Evolutionary conservation across 345 rosid species (phyloP).

Genomic region (Noccaea caerulescens): DNA sequence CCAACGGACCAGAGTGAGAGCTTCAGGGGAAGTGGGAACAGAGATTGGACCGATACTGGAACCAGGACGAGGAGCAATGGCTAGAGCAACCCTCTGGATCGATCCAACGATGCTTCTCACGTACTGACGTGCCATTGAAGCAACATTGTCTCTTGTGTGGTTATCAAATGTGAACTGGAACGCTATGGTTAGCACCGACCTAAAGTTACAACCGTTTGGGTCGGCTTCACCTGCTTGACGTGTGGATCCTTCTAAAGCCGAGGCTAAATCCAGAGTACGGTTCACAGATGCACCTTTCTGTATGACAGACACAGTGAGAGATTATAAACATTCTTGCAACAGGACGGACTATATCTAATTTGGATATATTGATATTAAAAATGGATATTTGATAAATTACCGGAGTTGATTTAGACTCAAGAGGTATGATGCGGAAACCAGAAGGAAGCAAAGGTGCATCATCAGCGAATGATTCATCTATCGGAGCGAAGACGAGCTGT

Average conservation of each 20-base stretch:
- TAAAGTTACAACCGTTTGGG: slow-evolving; percentile 56
- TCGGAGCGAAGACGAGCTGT: slow-evolving; percentile 95
- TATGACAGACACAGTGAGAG: slow-evolving; percentile 11
- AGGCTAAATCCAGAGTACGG: slow-evolving; percentile 90
- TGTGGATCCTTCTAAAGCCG: slow-evolving; percentile 71
- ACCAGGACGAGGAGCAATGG: slow-evolving; percentile 73
- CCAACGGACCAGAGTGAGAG: slow-evolving; percentile 87
- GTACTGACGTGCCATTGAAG: slow-evolving; percentile 95
- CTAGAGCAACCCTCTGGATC: slow-evolving; percentile 97
- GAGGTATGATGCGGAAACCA: slow-evolving; percentile 89
- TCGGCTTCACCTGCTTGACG: slow-evolving; percentile 66
- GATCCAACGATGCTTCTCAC: slow-evolving; percentile 87
- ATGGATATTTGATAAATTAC: slow-evolving; percentile 24
- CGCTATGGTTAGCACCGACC: slow-evolving; percentile 93
- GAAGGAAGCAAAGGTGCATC: slow-evolving; percentile 93
- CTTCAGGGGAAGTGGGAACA: slow-evolving; percentile 89
- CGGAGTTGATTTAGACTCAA: slow-evolving; percentile 75
- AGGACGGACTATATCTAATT: background rate
- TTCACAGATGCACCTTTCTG: slow-evolving; percentile 70
- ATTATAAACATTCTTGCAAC: slow-evolving; percentile 2
- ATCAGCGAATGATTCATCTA: slow-evolving; percentile 96
- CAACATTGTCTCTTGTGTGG: slow-evolving; percentile 81
- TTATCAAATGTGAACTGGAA: slow-evolving; percentile 89
- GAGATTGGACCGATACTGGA: slow-evolving; percentile 54
- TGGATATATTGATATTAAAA: background rate